Percentiles rank a stretch among this genome's conserved stretches.
Conservation (phyloP, 768 basidiomycete species). For the Pisolithus marmoratus region DNA sequence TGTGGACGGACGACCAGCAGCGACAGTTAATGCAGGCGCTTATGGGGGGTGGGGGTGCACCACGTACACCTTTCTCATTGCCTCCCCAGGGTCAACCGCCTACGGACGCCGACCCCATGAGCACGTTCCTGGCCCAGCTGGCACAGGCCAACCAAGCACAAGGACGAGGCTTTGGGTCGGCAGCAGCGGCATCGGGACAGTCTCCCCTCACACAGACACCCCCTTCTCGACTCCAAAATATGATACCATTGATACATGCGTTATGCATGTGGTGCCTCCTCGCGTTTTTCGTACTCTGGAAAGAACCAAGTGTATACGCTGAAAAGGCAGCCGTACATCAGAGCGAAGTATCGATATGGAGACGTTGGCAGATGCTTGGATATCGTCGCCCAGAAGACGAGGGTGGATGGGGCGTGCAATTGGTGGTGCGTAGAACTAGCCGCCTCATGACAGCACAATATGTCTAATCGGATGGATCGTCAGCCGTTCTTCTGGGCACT, state of each 20-base stretch:
- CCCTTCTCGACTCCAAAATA: slow-evolving; percentile 48
- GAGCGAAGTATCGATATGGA: slow-evolving; percentile 39
- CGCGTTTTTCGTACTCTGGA: slow-evolving; percentile 61
- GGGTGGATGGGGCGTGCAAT: slow-evolving; percentile 45
- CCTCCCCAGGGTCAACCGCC: slow-evolving; percentile 6
- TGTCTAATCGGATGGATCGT: slow-evolving; percentile 6
- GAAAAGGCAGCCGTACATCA: slow-evolving; percentile 28
- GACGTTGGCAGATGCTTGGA: slow-evolving; percentile 57
- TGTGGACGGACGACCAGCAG: slow-evolving; percentile 67
- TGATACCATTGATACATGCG: slow-evolving; percentile 63
- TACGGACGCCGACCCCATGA: slow-evolving; percentile 39
- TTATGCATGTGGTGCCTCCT: slow-evolving; percentile 59
- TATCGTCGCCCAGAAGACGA: slow-evolving; percentile 27
- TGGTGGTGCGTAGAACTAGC: slow-evolving; percentile 43
- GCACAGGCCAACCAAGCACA: slow-evolving; percentile 20
- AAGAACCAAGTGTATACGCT: slow-evolving; percentile 50
- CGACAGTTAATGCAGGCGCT: slow-evolving; percentile 63
- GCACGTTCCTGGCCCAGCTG: slow-evolving; percentile 35
- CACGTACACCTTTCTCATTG: slow-evolving; percentile 25
- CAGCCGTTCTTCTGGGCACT: slow-evolving; percentile 86
- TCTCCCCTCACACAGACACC: slow-evolving; percentile 7
- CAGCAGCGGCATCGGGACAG: slow-evolving; percentile 13
- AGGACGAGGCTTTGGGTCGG: slow-evolving; percentile 14
- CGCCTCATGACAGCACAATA: not conserved
- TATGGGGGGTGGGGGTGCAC: slow-evolving; percentile 29